These are phyloP conservation scores for Leptomonas pyrrhocoris DNA, from an alignment of 208 protist species.

Conservation along the genomic window DNA sequence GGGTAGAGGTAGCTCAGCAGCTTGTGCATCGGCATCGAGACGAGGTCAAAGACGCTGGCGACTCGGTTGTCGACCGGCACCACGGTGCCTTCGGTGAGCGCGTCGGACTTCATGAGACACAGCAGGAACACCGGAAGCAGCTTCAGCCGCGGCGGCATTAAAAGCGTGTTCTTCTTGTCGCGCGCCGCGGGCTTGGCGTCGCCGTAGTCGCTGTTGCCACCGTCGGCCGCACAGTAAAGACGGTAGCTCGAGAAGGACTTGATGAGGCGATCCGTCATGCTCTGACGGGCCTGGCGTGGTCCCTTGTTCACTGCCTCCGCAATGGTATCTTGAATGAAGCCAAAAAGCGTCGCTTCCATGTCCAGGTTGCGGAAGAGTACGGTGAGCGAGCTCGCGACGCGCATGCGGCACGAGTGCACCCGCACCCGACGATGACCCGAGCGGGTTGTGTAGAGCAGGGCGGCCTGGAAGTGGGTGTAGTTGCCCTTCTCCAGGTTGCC, in stretches of 20 bases:
- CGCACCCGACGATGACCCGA: constrained; percentile 88
- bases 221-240: constrained; percentile 56
- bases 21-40: constrained; percentile 69
- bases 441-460: constrained; percentile 93
- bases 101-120: constrained; percentile 82
- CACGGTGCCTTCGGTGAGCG: constrained; percentile 71
- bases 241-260: constrained; percentile 86
- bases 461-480: constrained; percentile 88
- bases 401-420: constrained; percentile 79
- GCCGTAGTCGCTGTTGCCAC: constrained; percentile 21
- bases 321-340: constrained; percentile 59
- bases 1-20: constrained; percentile 87
- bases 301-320: constrained; percentile 83
- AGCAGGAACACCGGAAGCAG: constrained; percentile 90
- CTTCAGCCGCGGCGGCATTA: constrained; percentile 93
- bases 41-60: constrained; percentile 72
- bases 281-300: constrained; percentile 50
- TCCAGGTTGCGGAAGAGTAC: constrained; percentile 80
- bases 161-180: constrained; percentile 60
- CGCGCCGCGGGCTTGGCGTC: constrained; percentile 14
- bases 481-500: constrained; percentile 64
- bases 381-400: constrained; percentile 49
- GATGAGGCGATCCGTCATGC: constrained; percentile 54
- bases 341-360: constrained; percentile 81
- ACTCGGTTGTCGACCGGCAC: constrained; percentile 85